Base-by-base conservation (phyloP, 177 flowering plant species). In the Telopea speciosissima region DNA sequence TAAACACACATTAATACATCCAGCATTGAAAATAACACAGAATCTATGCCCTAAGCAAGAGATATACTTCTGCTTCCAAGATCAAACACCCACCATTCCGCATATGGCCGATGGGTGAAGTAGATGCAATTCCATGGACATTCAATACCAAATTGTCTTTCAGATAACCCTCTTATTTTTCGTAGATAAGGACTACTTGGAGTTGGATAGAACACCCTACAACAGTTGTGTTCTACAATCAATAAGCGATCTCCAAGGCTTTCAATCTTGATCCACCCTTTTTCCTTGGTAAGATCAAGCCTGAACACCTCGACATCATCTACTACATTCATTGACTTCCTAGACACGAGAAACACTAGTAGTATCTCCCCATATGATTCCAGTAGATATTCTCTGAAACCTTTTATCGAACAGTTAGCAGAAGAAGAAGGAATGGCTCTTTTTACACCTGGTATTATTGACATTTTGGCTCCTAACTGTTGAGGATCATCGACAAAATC, bases 31-130 rank as follows among this genome's bases (percentile, higher is more conserved):
- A 16, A 54, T 21, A 11, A 24, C 22, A n/a, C 23, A 11, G 11
- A 28, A 2, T 59, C 62, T 16, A 21, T 21, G 3, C 5, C 13
- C 21, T 33, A 66, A 33, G 28, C 60, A 22, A 44, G 70, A 1
- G 66, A 42, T 28, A 73, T 68, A 13, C 25, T 13, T 9, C 71
- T 25, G 13, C 63, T 68, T 69, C 58, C 63, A 72, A 74, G 28
- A 45, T 73, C 72, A 56, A 42, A 68, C 2, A 12, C n/a, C 68
- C 72, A 31, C 72, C 76, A 74, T 9, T 26, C 52, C n/a, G 64
- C 60, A 25, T 33, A 61, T 5, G 25, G 19, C 17, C 8, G 5
- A 44, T 73, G 68, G 33, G 36, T 73, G 44, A 74, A 69, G 40
- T 69, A 74, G 12, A 74, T 24, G 36, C 69, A 69, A 23, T 64